A percentile compares a stretch with the other conserved stretches of the same genome.
Conservation (phyloP, 2,329 filamentous ascomycete species). For the Neonectria faginata region DNA sequence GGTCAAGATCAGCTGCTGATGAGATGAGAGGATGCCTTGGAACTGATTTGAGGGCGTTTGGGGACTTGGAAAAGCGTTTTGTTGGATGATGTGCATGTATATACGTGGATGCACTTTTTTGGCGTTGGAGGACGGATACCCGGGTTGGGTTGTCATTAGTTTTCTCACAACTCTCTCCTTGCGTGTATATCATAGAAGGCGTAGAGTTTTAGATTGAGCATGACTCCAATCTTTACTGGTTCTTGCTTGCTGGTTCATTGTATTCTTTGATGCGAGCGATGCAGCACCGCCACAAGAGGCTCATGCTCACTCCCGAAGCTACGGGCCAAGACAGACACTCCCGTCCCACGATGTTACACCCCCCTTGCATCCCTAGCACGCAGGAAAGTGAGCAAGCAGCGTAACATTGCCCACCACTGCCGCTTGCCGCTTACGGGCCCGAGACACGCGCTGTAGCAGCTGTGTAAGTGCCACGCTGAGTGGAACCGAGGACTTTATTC, state of each 20-base stretch:
- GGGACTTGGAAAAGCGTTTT: background rate
- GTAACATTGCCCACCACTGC: background rate
- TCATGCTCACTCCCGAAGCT: background rate
- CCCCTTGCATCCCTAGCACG: background rate
- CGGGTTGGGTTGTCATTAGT: background rate
- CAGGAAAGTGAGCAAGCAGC: background rate
- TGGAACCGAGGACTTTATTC: background rate
- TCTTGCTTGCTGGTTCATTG: background rate
- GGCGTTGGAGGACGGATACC: background rate
- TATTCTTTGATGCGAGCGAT: background rate
- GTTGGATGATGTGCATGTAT: constrained; percentile 4
- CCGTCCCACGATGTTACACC: background rate
- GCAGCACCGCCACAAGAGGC: background rate
- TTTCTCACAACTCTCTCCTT: constrained; percentile 1
- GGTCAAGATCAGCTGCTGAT: background rate
- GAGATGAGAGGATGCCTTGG: background rate
- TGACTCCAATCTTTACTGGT: background rate
- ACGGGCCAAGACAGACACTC: background rate
- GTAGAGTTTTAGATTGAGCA: background rate
- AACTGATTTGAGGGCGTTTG: constrained; percentile 9
- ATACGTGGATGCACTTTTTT: background rate
- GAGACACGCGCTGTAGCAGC: background rate
- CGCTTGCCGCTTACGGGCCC: background rate
- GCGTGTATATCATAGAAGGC: background rate
- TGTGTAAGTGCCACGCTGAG: background rate